Evolutionary conservation across 2,329 filamentous ascomycete species (phyloP).

Genomic region (Verticillium klebahnii): DNA sequence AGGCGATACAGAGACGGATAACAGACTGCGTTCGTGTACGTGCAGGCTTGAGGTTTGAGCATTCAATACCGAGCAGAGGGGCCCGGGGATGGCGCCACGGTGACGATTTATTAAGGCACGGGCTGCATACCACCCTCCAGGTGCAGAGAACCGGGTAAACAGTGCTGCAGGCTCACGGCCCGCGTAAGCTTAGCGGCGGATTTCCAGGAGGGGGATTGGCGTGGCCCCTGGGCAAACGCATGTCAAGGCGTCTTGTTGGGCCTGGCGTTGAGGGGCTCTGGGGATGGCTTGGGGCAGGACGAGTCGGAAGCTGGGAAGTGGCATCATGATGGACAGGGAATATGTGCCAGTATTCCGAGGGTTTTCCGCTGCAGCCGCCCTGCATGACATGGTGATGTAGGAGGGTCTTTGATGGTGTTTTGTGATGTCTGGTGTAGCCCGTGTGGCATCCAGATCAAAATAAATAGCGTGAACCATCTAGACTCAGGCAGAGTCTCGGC

Average conservation of each 20-base stretch:
- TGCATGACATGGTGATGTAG: background rate
- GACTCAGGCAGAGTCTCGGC: no score
- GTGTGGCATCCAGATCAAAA: no score
- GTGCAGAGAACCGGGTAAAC: background rate
- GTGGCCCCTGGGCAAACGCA: background rate
- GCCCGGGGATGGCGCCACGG: background rate
- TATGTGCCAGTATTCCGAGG: background rate
- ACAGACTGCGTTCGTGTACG: background rate
- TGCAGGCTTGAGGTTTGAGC: background rate
- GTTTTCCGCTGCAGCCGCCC: background rate
- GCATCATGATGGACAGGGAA: background rate
- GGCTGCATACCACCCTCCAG: background rate
- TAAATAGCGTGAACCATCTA: no score
- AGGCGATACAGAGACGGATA: background rate
- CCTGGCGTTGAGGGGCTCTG: no score
- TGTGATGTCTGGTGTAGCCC: no score
- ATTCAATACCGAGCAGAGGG: background rate
- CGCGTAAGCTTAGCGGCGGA: conserved; percentile 1
- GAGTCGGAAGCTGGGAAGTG: background rate
- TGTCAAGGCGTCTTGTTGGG: background rate
- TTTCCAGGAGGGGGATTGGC: conserved; percentile 2
- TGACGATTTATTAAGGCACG: background rate
- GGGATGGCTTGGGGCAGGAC: background rate
- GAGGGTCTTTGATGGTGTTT: no score
- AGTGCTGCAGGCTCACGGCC: background rate